Evolutionary conservation across 208 protist genomes (phyloP).

Genomic region (Leishmania tarentolae): DNA sequence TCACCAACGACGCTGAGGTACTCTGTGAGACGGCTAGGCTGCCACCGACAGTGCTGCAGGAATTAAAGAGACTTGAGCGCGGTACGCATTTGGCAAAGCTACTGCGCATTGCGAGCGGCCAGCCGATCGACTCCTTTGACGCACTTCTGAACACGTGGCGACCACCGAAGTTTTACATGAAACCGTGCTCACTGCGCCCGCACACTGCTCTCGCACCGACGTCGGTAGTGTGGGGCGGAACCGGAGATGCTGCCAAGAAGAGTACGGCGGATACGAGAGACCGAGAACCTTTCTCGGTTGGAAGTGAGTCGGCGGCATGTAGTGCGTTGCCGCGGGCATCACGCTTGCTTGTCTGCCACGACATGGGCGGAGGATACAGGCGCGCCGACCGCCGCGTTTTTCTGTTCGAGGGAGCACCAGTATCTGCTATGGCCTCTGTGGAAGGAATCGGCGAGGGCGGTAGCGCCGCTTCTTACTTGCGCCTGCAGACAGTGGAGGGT

Average conservation of each 20-base stretch:
- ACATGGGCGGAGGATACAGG: constrained; percentile 74
- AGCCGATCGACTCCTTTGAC: constrained; percentile 40
- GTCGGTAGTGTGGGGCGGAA: constrained; percentile 4
- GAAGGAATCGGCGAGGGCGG: background rate
- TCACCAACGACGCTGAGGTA: constrained; percentile 44
- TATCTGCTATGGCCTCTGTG: background rate
- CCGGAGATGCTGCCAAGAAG: background rate
- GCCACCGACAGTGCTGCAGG: constrained; percentile 24
- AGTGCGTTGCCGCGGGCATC: background rate
- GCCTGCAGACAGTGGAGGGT: constrained; percentile 19
- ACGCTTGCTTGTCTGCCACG: constrained; percentile 80
- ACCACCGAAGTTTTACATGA: constrained; percentile 19
- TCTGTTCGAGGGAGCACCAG: constrained; percentile 18
- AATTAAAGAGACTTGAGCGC: constrained; percentile 13
- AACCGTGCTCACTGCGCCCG: constrained; percentile 13
- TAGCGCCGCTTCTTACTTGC: background rate
- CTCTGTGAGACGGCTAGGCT: constrained; percentile 41
- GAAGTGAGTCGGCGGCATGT: background rate
- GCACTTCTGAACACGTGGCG: constrained; percentile 30
- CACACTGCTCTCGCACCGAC: constrained; percentile 1
- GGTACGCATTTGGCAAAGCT: constrained; percentile 26
- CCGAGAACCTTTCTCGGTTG: background rate
- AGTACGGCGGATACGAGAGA: background rate
- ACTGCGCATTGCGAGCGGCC: constrained; percentile 25
- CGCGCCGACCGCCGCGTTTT: constrained; percentile 47